Percentiles rank a stretch among this genome's conserved stretches.
These are phyloP conservation scores for Globisporangium cederbergense DNA, from an alignment of 352 stramenopile species.

Conservation along the genomic window DNA sequence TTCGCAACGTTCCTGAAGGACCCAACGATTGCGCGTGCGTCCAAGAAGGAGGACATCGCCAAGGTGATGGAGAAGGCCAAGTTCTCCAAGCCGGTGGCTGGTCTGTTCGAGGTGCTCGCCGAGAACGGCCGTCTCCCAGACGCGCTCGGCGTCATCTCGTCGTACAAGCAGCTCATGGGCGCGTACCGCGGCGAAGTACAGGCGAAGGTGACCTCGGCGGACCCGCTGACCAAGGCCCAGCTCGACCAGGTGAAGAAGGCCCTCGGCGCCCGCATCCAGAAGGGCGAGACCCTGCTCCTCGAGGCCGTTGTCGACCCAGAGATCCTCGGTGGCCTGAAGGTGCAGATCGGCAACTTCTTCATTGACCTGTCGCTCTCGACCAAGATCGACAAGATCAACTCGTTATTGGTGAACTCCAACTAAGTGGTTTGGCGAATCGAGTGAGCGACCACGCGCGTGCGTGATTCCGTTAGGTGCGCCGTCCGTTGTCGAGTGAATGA, in stretches of 20 bases:
- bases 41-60: conserved; percentile 93
- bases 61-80: conserved; percentile 89
- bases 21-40: conserved; percentile 92
- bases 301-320: conserved; percentile 91
- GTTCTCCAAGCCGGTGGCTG: conserved; percentile 92
- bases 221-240: conserved; percentile 91
- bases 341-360: conserved; percentile 98
- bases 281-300: conserved; percentile 91
- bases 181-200: conserved; percentile 94
- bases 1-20: conserved; percentile 96
- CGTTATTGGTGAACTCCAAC: conserved; percentile 69
- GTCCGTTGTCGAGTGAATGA: conserved; percentile 6
- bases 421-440: conserved; percentile 15
- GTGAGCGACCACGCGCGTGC: conserved; percentile 4
- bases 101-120: conserved; percentile 95
- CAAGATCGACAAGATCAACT: conserved; percentile 95
- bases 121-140: conserved; percentile 95
- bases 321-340: conserved; percentile 95
- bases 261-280: conserved; percentile 84
- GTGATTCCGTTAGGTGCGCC: background rate
- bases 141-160: conserved; percentile 78
- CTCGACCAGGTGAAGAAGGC: conserved; percentile 92
- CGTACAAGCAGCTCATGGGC: conserved; percentile 94
- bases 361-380: conserved; percentile 95
- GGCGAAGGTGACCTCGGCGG: conserved; percentile 95